Evolutionary conservation across 192 early-diverging fungal genomes (phyloP).

Genomic region (Rhizophagus sp.): DNA sequence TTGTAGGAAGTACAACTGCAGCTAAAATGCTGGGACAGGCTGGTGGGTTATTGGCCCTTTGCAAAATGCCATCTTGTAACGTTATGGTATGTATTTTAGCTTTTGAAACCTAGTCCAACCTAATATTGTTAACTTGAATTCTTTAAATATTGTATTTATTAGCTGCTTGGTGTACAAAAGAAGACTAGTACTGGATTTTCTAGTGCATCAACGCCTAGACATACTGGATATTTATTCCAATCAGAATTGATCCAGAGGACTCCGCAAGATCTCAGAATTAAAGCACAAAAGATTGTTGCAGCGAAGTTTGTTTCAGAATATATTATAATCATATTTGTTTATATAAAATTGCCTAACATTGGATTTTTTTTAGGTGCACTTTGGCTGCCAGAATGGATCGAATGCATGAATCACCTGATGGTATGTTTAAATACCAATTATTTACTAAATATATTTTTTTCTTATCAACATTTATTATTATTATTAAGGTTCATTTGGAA

Average conservation of each 20-base stretch:
- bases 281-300: conserved; percentile 77
- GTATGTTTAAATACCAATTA: conserved; percentile 28
- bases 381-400: conserved; percentile 90
- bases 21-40: conserved; percentile 90
- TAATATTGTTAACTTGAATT: conserved; percentile 35
- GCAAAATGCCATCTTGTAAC: conserved; percentile 91
- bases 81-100: conserved; percentile 56
- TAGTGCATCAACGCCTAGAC: conserved; percentile 60
- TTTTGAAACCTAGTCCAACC: conserved; percentile 29
- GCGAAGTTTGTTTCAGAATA: conserved; percentile 59
- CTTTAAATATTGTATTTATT: conserved; percentile 6
- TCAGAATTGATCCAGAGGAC: conserved; percentile 67
- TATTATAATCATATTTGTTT: neutral
- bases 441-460: neutral
- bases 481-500: conserved; percentile 58
- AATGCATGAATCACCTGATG: conserved; percentile 69
- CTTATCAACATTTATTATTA: conserved; percentile 1
- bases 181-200: conserved; percentile 70
- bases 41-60: conserved; percentile 83
- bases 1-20: conserved; percentile 83
- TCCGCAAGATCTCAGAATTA: conserved; percentile 75
- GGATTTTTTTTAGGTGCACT: conserved; percentile 40
- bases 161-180: conserved; percentile 43
- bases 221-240: conserved; percentile 82
- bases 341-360: conserved; percentile 13